Conservation (phyloP, 208 protist genomes). For the Wallacemonas sp. region DNA sequence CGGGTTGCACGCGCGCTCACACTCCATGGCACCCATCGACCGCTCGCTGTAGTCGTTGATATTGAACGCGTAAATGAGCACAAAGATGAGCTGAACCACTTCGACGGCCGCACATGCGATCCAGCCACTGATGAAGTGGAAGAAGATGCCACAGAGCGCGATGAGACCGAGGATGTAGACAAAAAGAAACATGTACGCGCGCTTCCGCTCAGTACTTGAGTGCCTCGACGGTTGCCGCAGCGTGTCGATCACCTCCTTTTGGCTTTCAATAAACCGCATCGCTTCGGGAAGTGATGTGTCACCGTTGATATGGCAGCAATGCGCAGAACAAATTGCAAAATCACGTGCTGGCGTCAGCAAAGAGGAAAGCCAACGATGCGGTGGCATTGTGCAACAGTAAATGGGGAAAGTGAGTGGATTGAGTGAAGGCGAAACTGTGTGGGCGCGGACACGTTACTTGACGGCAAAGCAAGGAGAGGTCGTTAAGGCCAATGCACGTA, state of each 20-base stretch:
- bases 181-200: constrained; percentile 77
- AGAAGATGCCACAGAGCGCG: constrained; percentile 44
- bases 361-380: too few species aligned
- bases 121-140: constrained; percentile 85
- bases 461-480: too few species aligned
- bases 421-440: too few species aligned
- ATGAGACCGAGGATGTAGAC: constrained; percentile 61
- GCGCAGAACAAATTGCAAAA: constrained; percentile 7
- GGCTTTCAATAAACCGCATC: constrained; percentile 78
- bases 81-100: constrained; percentile 63
- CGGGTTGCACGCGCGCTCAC: constrained; percentile 77
- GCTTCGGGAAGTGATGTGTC: constrained; percentile 4
- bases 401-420: not conserved
- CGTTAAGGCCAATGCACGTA: too few species aligned
- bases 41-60: constrained; percentile 82
- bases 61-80: constrained; percentile 76
- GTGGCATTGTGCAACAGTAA: too few species aligned
- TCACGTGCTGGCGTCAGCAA: not conserved
- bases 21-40: constrained; percentile 72
- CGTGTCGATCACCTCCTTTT: constrained; percentile 70
- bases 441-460: too few species aligned
- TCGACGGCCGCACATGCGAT: constrained; percentile 55
- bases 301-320: too few species aligned
- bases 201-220: constrained; percentile 73
- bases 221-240: constrained; percentile 60